Conservation (phyloP, 1,284 basidiomycete species). For the Boletus sp. region DNA sequence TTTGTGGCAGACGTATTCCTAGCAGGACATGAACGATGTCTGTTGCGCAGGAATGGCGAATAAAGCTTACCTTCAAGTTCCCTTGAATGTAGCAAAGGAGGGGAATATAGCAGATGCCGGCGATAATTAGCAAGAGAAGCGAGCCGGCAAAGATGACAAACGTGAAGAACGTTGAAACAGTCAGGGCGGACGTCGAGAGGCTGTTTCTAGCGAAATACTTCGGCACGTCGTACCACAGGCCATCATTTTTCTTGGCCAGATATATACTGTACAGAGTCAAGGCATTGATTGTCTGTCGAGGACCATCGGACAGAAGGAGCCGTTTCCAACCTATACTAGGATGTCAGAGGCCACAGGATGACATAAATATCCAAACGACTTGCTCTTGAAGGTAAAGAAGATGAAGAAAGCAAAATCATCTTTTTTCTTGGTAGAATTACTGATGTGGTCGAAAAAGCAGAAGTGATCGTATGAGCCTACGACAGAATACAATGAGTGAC, state of each 20-base stretch:
- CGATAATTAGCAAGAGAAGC: conserved; percentile 75
- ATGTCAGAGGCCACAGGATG: conserved; percentile 12
- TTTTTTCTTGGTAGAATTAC: conserved; percentile 91
- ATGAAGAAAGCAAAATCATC: conserved; percentile 99
- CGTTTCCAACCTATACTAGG: conserved; percentile 84
- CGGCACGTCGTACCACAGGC: conserved; percentile 61
- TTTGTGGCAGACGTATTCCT: conserved; percentile 99
- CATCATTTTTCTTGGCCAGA: conserved; percentile 66
- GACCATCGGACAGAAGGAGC: conserved; percentile 90
- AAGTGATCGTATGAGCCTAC: conserved; percentile 93
- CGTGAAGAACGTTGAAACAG: conserved; percentile 88
- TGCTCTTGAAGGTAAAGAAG: conserved; percentile 99
- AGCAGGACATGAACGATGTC: conserved; percentile 16
- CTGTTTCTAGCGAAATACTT: conserved; percentile 69
- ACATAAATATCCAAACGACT: conserved; percentile 27
- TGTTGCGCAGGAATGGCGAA: neutral
- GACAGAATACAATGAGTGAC: conserved; percentile 5
- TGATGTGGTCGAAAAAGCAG: conserved; percentile 97
- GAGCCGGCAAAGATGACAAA: conserved; percentile 85
- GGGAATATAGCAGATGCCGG: conserved; percentile 88
- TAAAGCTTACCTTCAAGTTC: conserved; percentile 73
- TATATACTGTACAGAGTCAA: conserved; percentile 91
- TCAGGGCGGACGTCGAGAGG: conserved; percentile 78
- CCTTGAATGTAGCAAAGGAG: conserved; percentile 93
- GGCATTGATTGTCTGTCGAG: conserved; percentile 95